Base-by-base conservation (phyloP, 140 eudicot genomes). In the Cichorium intybus region DNA sequence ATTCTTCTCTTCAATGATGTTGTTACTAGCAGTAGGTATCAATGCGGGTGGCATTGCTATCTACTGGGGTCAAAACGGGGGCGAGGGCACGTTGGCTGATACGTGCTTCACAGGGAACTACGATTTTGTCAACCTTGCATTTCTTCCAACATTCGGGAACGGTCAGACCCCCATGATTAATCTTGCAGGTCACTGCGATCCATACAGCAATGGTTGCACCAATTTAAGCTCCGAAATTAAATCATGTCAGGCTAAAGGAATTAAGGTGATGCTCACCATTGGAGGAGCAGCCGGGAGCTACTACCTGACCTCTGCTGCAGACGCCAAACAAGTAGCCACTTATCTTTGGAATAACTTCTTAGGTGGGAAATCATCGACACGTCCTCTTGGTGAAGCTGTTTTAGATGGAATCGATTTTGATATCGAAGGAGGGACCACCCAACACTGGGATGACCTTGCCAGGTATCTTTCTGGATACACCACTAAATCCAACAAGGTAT, bases 21-120 rank as follows among this genome's bases (percentile, higher is more conserved):
- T 56, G 48, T 51, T 56, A 66, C 68, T 74, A 51, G 72, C 52
- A 57, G 51, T 21, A 29, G 47, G 62, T 37, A 33, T 27, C 10
- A 58, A 66, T 66, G 79, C 79, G 16, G 84, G 84, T 12, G 80
- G 77, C 41, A 79, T 79, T 47, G 80, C 84, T 11, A 71, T 79
- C 37, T 79, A 79, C 34, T 79, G 84, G 84, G 84, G 84, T 26
- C 84, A 79, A 55, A 79, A 79, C n/a, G 80, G 84, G 10, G 43
- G 51, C 11, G 84, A 79, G 64, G 84, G 80, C 4, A 69, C 76
- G 18, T 66, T 79, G 59, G 74, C 79, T 18, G 76, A 62, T 37
- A 74, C 84, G 2, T 74, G 79, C 56, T 62, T 73, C 7, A 57
- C 79, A 15, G 72, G 73, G 60, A 74, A 65, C 61, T 74, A 74